Evolutionary conservation across 441 rosid genomes (phyloP), one percentile per base, ranked within the genome.

Genomic region (Pelargonium cotyledonis): DNA sequence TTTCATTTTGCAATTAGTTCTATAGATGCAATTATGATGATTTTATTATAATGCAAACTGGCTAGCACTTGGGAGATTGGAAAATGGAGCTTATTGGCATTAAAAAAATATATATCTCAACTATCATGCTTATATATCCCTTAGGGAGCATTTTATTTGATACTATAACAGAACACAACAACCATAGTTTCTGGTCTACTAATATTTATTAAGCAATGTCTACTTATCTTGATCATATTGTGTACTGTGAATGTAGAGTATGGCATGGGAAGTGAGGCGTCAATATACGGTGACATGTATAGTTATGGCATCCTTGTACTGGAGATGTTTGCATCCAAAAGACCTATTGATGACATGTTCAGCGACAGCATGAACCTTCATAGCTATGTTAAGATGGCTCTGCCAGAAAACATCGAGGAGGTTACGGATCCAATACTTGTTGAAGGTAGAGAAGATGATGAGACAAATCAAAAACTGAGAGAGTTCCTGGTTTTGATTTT

Each of bases 241-340:
- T 49, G 57, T 49, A 11, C n/a, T n/a, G 6, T 0, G 3, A 14
- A 9, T 47, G 62, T 8, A 57, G 62, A 57, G 62, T 57, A 57
- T 57, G 62, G 62, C 62, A 57, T 57, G 62, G 62, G 62, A 57
- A 57, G 62, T 15, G 26, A 57, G 62, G 62, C n/a, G n/a, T 15
- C 62, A 1, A 19, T 18, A 4, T 8, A 5, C 5, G 62, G 26
- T 16, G 62, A 57, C 11, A 57, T 57, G 26, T 57, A 57, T 19
- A 57, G 62, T 16, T 57, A 19, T 9, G 62, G 62, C n/a, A 57
- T 57, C 21, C 8, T 57, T 11, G 3, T 57, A 19, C 10, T 57
- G 18, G 62, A 57, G 62, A 57, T 57, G 62, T 57, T 57, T 6
- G 0, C 62, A 6, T 23, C 19, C 7, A 57, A 57, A 57, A 47